Percentiles rank a stretch among this genome's conserved stretches.
These are phyloP conservation scores for Neoscytalidium dimidiatum DNA, from an alignment of 2,329 filamentous ascomycete species.

Conservation along the genomic window DNA sequence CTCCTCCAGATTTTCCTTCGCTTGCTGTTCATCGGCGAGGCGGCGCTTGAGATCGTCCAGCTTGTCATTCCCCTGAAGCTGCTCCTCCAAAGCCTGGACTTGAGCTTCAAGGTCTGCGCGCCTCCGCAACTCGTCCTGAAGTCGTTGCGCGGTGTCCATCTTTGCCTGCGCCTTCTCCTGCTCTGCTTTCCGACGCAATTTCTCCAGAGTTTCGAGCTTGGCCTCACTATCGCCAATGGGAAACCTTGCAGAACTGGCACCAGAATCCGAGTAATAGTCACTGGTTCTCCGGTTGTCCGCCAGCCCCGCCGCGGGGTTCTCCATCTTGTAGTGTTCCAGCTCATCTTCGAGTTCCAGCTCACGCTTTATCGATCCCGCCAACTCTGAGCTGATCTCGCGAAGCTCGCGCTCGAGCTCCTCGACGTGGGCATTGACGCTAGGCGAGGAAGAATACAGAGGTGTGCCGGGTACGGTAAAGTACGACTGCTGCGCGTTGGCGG, in stretches of 20 bases:
- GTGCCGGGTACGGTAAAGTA: constrained; percentile 52
- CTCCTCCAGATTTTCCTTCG: constrained; percentile 93
- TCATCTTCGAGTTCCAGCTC: constrained; percentile 97
- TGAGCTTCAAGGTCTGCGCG: constrained; percentile 79
- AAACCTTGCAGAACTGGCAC: constrained; percentile 79
- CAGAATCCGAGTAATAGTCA: constrained; percentile 98
- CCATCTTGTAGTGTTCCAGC: constrained; percentile 82
- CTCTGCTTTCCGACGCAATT: constrained; percentile 78
- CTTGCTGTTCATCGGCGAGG: constrained; percentile 79
- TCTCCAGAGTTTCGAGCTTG: constrained; percentile 73
- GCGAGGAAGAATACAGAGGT: constrained; percentile 46
- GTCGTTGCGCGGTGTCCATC: constrained; percentile 78
- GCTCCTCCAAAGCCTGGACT: constrained; percentile 78
- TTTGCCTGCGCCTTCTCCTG: constrained; percentile 88
- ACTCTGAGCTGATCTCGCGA: constrained; percentile 86
- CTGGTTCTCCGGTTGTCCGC: constrained; percentile 76
- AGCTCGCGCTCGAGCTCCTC: constrained; percentile 93
- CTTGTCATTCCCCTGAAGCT: constrained; percentile 63
- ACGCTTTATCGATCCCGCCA: constrained; percentile 87
- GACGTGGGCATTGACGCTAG: constrained; percentile 60
- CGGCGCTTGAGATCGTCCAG: constrained; percentile 83
- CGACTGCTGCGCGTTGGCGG: constrained; percentile 46
- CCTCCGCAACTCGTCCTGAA: constrained; percentile 81
- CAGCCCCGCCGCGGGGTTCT: constrained; percentile 59
- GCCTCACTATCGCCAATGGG: constrained; percentile 62